Conservation (phyloP, 1,139 yeast genomes). For the Taphrina betulina region DNA sequence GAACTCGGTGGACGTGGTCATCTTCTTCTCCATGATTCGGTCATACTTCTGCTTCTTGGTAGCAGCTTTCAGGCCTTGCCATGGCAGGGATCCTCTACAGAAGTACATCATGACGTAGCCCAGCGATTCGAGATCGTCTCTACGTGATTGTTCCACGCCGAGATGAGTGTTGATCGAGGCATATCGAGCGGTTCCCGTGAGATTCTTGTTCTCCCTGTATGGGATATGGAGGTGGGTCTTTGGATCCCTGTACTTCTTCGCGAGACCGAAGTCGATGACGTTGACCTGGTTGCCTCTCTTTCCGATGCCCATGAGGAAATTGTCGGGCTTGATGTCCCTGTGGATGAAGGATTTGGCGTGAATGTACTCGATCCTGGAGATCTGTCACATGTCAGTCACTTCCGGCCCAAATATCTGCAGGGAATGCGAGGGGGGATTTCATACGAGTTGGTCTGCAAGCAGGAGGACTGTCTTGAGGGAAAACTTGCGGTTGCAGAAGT, state of each 20-base stretch:
- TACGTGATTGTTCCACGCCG: constrained; percentile 93
- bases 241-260: constrained; percentile 93
- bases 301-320: constrained; percentile 95
- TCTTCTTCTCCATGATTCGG: constrained; percentile 92
- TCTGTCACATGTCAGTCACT: constrained; percentile 39
- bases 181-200: constrained; percentile 96
- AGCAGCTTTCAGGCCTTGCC: constrained; percentile 99
- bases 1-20: constrained; percentile 86
- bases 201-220: constrained; percentile 89
- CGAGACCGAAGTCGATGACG: constrained; percentile 96
- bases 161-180: constrained; percentile 94
- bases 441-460: constrained; percentile 79
- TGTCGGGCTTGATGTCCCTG: constrained; percentile 86
- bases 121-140: constrained; percentile 92
- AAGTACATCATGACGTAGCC: constrained; percentile 96
- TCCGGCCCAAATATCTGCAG: background rate
- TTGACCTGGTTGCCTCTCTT: constrained; percentile 93
- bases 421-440: background rate
- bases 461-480: constrained; percentile 88
- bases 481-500: constrained; percentile 91
- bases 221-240: constrained; percentile 95
- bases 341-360: constrained; percentile 96
- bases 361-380: constrained; percentile 90
- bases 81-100: constrained; percentile 88
- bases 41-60: constrained; percentile 95